Conservation (phyloP, 805 yeast species). For the Candida nitratophila region DNA sequence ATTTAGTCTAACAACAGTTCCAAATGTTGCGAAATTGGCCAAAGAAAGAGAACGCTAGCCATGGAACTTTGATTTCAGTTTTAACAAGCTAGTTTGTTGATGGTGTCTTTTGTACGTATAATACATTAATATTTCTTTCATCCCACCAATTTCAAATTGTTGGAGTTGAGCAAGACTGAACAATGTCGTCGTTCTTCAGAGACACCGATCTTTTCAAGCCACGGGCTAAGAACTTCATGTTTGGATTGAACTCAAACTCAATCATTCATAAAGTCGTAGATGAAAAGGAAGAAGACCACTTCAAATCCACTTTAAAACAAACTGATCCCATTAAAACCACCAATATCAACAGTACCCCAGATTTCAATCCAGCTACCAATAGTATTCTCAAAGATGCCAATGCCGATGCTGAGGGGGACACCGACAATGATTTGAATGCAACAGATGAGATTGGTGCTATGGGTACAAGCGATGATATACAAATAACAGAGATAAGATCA, state of each 20-base stretch:
- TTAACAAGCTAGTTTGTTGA: conserved; percentile 6
- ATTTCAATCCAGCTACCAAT: too few species aligned
- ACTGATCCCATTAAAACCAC: too few species aligned
- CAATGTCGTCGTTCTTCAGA: conserved; percentile 12
- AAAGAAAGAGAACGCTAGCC: too few species aligned
- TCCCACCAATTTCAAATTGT: too few species aligned
- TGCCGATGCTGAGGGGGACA: not conserved
- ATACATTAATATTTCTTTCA: not conserved
- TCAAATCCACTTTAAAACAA: not conserved
- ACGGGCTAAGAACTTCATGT: not conserved
- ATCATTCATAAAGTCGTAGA: not conserved
- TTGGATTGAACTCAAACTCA: not conserved
- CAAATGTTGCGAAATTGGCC: too few species aligned
- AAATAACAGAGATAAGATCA: conserved; percentile 6
- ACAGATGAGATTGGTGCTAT: too few species aligned
- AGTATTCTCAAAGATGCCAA: too few species aligned
- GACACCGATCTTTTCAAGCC: conserved; percentile 10
- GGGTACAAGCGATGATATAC: conserved; percentile 1
- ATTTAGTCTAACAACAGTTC: too few species aligned
- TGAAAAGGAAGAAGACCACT: not conserved
- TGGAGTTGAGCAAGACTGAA: not conserved
- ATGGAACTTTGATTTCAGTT: too few species aligned
- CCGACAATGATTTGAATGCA: too few species aligned
- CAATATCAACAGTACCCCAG: too few species aligned
- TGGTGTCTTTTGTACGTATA: too few species aligned